phyloP scores from a whole-genome alignment of 202 grass and related monocot genomes.

The Schoenoplectus tabernaemontani region DNA sequence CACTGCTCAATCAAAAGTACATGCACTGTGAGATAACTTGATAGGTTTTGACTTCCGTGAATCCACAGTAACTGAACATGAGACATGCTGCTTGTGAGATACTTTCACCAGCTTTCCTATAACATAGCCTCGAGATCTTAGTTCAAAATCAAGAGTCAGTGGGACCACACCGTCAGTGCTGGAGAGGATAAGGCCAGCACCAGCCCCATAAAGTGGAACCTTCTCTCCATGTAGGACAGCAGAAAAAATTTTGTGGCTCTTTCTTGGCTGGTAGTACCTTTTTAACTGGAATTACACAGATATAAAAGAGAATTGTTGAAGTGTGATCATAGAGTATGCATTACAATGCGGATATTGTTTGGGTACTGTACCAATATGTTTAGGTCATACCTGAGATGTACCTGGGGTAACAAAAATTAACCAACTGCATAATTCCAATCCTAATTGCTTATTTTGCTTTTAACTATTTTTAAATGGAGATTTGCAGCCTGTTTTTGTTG shows the following conservation, averaged over 20 bases:
- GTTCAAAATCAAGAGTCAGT: slow-evolving; percentile 36
- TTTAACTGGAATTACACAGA: slow-evolving; percentile 36
- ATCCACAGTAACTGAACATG: slow-evolving; percentile 37
- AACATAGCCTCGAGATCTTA: slow-evolving; percentile 52
- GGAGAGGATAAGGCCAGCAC: slow-evolving; percentile 38
- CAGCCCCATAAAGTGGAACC: slow-evolving; percentile 66
- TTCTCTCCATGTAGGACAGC: slow-evolving; percentile 56
- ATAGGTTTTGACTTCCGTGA: slow-evolving; percentile 42
- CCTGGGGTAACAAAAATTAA: neutral
- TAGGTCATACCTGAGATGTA: neutral
- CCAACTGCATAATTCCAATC: neutral
- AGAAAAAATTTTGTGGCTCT: slow-evolving; percentile 30
- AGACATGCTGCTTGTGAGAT: slow-evolving; percentile 37
- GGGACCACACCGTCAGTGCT: slow-evolving; percentile 29
- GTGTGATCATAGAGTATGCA: neutral
- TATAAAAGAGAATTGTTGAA: neutral
- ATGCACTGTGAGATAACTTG: slow-evolving; percentile 36
- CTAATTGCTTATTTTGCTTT: neutral
- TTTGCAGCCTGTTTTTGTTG: neutral
- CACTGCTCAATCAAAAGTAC: slow-evolving; percentile 25
- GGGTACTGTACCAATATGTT: neutral
- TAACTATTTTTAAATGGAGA: neutral
- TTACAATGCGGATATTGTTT: neutral
- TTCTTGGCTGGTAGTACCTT: slow-evolving; percentile 64
- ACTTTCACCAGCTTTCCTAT: slow-evolving; percentile 71